Conservation (phyloP, 768 basidiomycete genomes). For the Boletus rubroflammeus region DNA sequence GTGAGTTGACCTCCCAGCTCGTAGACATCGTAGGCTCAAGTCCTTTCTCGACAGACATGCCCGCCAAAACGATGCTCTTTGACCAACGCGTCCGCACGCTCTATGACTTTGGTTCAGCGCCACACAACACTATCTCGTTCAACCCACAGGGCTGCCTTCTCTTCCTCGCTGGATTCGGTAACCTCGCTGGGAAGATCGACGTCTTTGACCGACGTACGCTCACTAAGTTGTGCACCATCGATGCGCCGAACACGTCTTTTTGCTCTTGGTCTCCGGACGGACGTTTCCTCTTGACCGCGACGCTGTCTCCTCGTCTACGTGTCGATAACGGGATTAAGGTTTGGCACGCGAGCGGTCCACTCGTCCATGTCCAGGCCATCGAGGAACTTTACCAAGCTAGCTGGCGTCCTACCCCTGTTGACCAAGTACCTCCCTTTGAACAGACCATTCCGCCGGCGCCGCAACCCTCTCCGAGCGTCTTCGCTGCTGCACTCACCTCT, state of each 20-base stretch:
- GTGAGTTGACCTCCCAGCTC: constrained; percentile 46
- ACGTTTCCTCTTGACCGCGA: constrained; percentile 89
- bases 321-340: constrained; percentile 98
- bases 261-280: constrained; percentile 98
- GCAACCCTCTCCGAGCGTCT: constrained; percentile 55
- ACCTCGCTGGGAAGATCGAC: constrained; percentile 91
- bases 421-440: constrained; percentile 65
- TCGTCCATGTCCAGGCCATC: constrained; percentile 76
- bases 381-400: constrained; percentile 90
- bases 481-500: constrained; percentile 42
- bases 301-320: constrained; percentile 89
- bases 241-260: constrained; percentile 89
- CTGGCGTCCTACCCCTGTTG: constrained; percentile 76
- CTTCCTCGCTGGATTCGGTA: constrained; percentile 92
- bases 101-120: constrained; percentile 87
- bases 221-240: constrained; percentile 71
- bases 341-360: constrained; percentile 86
- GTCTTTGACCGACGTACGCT: constrained; percentile 87
- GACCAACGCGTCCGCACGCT: constrained; percentile 85
- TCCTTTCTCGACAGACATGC: constrained; percentile 65
- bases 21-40: neutral
- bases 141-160: constrained; percentile 91
- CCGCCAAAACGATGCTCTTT: constrained; percentile 88
- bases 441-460: constrained; percentile 66
- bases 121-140: constrained; percentile 90